phyloP scores from a whole-genome alignment of 2,329 filamentous ascomycete species.

The Corinectria fuckeliana region DNA sequence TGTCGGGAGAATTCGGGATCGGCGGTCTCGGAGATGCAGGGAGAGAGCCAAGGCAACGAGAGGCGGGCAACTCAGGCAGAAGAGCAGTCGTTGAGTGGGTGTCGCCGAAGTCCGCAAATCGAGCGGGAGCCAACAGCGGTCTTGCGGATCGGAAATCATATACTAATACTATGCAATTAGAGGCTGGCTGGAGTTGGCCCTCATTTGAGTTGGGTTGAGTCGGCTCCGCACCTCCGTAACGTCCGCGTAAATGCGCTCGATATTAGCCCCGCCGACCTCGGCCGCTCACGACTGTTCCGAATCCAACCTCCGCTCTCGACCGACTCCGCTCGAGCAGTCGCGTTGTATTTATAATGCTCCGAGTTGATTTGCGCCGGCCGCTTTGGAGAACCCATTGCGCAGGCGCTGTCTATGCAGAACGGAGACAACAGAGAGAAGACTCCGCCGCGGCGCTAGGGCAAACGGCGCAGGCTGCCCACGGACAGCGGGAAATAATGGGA shows the following conservation, averaged over 20 bases:
- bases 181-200: conserved; percentile 19
- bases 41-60: neutral
- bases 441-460: conserved; percentile 30
- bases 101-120: conserved; percentile 15
- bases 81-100: conserved; percentile 1
- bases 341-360: conserved; percentile 41
- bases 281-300: conserved; percentile 23
- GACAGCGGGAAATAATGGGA: conserved; percentile 16
- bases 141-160: conserved; percentile 30
- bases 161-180: too few species aligned
- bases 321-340: conserved; percentile 33
- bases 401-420: conserved; percentile 24
- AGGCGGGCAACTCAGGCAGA: conserved; percentile 10
- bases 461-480: conserved; percentile 21
- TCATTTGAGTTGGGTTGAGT: conserved; percentile 18
- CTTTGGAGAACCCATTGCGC: conserved; percentile 20
- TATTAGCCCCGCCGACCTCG: conserved; percentile 34
- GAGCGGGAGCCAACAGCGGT: conserved; percentile 16
- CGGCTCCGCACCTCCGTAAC: conserved; percentile 32
- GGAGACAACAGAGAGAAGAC: conserved; percentile 33
- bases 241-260: conserved; percentile 15
- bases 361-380: conserved; percentile 35
- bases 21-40: conserved; percentile 18
- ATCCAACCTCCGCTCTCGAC: conserved; percentile 23
- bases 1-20: conserved; percentile 30